phyloP scores from a whole-genome alignment of 2,329 filamentous ascomycete species.

The Neoascochyta sp. region DNA sequence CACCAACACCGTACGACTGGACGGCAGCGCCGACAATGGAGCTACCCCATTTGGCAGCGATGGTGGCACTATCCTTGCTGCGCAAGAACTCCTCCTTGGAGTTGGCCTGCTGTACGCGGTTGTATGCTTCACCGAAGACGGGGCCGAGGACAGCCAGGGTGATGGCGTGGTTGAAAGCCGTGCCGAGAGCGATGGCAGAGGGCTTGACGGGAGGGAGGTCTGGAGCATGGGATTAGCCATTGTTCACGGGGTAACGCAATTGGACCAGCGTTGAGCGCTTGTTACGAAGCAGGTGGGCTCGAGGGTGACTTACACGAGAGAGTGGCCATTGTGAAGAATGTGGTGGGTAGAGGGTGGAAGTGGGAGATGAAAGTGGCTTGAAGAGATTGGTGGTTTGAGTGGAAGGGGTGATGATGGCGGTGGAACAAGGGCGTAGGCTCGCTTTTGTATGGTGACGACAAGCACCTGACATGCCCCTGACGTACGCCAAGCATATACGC shows the following conservation, averaged over 20 bases:
- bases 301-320: conserved; percentile 54
- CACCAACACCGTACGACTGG: conserved; percentile 85
- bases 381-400: conserved; percentile 10
- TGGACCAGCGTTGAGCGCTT: no score
- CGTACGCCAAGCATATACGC: conserved; percentile 24
- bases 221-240: conserved; percentile 31
- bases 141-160: conserved; percentile 84
- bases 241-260: no score
- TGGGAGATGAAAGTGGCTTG: conserved; percentile 7
- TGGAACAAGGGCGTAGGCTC: conserved; percentile 23
- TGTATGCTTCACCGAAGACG: conserved; percentile 91
- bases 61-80: conserved; percentile 85
- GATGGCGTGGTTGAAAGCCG: conserved; percentile 88
- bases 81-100: conserved; percentile 94
- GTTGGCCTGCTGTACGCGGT: conserved; percentile 85
- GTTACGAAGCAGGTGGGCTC: background rate
- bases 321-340: conserved; percentile 52
- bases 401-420: conserved; percentile 14
- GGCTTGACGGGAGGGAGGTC: conserved; percentile 87
- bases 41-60: conserved; percentile 84
- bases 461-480: conserved; percentile 31
- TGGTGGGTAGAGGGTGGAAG: conserved; percentile 14
- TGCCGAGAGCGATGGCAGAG: conserved; percentile 93
- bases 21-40: conserved; percentile 84
- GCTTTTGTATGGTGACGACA: conserved; percentile 33